Evolutionary conservation across 495 filamentous ascomycete species (phyloP).

Genomic region (Oidiodendron maius): DNA sequence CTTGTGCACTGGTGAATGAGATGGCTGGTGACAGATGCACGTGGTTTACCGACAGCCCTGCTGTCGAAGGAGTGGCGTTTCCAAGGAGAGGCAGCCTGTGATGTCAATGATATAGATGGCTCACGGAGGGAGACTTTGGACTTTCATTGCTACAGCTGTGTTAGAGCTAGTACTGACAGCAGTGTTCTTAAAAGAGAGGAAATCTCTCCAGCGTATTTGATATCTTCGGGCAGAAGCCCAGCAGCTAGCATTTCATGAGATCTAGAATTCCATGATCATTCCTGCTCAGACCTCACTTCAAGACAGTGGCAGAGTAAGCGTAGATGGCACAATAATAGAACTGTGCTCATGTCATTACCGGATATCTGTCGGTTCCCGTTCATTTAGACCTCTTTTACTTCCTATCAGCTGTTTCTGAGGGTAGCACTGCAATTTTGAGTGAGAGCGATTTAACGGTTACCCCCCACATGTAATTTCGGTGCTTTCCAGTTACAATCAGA

Average conservation of each 20-base stretch:
- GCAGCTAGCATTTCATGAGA: conserved; percentile 2
- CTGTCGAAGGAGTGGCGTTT: conserved; percentile 77
- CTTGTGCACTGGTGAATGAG: conserved; percentile 82
- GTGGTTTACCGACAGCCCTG: conserved; percentile 88
- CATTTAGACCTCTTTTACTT: too few species aligned
- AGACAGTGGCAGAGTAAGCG: too few species aligned
- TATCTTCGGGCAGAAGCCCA: conserved; percentile 5
- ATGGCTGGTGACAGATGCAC: conserved; percentile 76
- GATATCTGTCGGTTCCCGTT: too few species aligned
- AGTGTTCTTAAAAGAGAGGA: conserved; percentile 16
- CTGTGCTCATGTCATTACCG: too few species aligned
- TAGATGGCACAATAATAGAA: too few species aligned
- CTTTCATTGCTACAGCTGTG: too few species aligned
- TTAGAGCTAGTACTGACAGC: conserved; percentile 11
- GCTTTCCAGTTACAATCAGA: too few species aligned
- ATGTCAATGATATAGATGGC: background rate
- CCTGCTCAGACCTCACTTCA: too few species aligned
- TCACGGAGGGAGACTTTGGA: background rate
- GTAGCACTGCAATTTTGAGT: too few species aligned
- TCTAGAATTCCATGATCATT: background rate
- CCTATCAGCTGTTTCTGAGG: too few species aligned
- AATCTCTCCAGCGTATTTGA: background rate
- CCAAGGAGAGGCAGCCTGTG: conserved; percentile 46
- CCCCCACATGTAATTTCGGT: too few species aligned
- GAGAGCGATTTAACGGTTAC: too few species aligned